These are phyloP conservation scores for Neoboletus subvelutipes DNA, from an alignment of 768 basidiomycete species.

Conservation along the genomic window DNA sequence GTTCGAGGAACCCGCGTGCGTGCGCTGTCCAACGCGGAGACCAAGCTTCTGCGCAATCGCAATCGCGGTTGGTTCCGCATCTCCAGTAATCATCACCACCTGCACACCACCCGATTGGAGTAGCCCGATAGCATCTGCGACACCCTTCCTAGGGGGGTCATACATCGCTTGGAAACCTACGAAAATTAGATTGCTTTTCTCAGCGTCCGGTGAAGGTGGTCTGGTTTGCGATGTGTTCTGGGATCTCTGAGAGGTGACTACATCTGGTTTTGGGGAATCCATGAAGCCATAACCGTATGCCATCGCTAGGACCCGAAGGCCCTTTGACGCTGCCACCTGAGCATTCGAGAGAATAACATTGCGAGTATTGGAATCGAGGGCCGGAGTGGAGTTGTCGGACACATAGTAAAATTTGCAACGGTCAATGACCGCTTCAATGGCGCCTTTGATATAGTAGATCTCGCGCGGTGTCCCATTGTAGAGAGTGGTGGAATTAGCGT, in stretches of 20 bases:
- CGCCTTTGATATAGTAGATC: slow-evolving; percentile 89
- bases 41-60: slow-evolving; percentile 88
- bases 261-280: slow-evolving; percentile 35
- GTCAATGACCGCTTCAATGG: slow-evolving; percentile 83
- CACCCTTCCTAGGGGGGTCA: slow-evolving; percentile 91
- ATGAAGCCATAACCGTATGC: slow-evolving; percentile 78
- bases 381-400: slow-evolving; percentile 83
- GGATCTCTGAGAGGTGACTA: slow-evolving; percentile 16
- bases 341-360: slow-evolving; percentile 71
- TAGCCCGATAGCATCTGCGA: slow-evolving; percentile 82
- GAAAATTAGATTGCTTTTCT: slow-evolving; percentile 68
- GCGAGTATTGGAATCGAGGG: slow-evolving; percentile 66
- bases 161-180: slow-evolving; percentile 94
- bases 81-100: slow-evolving; percentile 98
- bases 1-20: slow-evolving; percentile 25
- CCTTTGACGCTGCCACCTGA: slow-evolving; percentile 65
- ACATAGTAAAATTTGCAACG: slow-evolving; percentile 90
- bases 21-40: slow-evolving; percentile 58
- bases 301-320: slow-evolving; percentile 88
- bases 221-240: slow-evolving; percentile 26
- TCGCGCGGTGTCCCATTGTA: slow-evolving; percentile 50
- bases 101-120: slow-evolving; percentile 87
- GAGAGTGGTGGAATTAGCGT: slow-evolving; percentile 35
- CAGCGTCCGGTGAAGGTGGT: slow-evolving; percentile 36
- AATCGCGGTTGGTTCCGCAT: slow-evolving; percentile 87